Conservation (phyloP, 2,329 filamentous ascomycete species). For the Furcasterigmium furcatum region DNA sequence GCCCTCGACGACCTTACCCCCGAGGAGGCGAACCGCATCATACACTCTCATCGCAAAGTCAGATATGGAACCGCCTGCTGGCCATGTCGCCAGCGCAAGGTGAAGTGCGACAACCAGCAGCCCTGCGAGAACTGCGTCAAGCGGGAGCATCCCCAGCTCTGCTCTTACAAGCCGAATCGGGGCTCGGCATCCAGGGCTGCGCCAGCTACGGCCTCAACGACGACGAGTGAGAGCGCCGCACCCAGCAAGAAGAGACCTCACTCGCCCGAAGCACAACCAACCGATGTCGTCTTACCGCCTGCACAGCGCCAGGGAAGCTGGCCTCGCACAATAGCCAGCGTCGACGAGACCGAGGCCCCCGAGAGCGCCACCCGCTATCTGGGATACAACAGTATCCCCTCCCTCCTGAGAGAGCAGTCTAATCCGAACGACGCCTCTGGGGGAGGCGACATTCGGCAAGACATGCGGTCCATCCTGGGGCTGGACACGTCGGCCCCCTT, state of each 20-base stretch:
- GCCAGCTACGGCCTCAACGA: conserved; percentile 13
- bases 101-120: conserved; percentile 67
- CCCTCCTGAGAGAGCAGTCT: conserved; percentile 60
- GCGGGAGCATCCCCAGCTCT: conserved; percentile 61
- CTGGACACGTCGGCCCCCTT: conserved; percentile 65
- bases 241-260: conserved; percentile 33
- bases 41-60: conserved; percentile 67
- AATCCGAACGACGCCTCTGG: conserved; percentile 48
- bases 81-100: conserved; percentile 65
- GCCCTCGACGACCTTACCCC: conserved; percentile 56
- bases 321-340: conserved; percentile 39
- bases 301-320: conserved; percentile 36
- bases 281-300: conserved; percentile 25
- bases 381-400: conserved; percentile 66
- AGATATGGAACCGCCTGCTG: conserved; percentile 65
- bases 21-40: conserved; percentile 65
- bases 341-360: conserved; percentile 51
- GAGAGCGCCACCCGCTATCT: conserved; percentile 56
- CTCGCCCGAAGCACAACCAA: conserved; percentile 35
- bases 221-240: conserved; percentile 19
- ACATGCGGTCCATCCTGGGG: conserved; percentile 64
- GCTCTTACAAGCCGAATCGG: conserved; percentile 64
- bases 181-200: conserved; percentile 28
- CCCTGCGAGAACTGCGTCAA: conserved; percentile 68
- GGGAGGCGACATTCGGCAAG: conserved; percentile 55